phyloP scores from a whole-genome alignment of 345 rosid species.

The Alliaria petiolata region DNA sequence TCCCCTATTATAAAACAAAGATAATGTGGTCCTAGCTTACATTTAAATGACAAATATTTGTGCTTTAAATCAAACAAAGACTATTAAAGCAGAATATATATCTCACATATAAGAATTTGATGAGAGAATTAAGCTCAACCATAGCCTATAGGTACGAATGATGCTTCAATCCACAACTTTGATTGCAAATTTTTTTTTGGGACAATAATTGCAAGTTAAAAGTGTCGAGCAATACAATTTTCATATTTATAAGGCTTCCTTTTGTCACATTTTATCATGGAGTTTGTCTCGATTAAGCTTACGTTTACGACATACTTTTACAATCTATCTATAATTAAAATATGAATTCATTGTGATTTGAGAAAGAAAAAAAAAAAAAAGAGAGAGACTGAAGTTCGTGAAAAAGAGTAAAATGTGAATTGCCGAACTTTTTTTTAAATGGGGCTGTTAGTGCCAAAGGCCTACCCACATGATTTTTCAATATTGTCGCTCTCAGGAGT shows the following conservation, averaged over 20 bases:
- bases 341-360: neutral
- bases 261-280: neutral
- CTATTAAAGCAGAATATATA: neutral
- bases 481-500: slow-evolving; percentile 27
- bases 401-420: slow-evolving; percentile 1
- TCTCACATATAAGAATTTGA: neutral
- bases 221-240: neutral
- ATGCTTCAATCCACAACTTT: slow-evolving; percentile 15
- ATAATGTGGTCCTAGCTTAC: neutral
- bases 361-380: neutral
- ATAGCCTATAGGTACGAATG: slow-evolving; percentile 22
- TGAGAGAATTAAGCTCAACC: neutral
- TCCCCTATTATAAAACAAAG: neutral
- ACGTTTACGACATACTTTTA: neutral
- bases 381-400: neutral
- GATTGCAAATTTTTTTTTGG: too few relatives aligned
- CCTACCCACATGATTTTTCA: slow-evolving; percentile 32
- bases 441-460: slow-evolving; percentile 14
- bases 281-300: neutral
- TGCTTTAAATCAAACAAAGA: slow-evolving; percentile 5
- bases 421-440: slow-evolving; percentile 15
- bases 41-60: neutral
- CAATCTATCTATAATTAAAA: neutral
- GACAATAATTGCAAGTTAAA: slow-evolving; percentile 15
- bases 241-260: neutral